Percentiles rank a stretch among this genome's conserved stretches.
These are phyloP conservation scores for Rhazya stricta DNA, from an alignment of 257 asterid species.

Conservation along the genomic window DNA sequence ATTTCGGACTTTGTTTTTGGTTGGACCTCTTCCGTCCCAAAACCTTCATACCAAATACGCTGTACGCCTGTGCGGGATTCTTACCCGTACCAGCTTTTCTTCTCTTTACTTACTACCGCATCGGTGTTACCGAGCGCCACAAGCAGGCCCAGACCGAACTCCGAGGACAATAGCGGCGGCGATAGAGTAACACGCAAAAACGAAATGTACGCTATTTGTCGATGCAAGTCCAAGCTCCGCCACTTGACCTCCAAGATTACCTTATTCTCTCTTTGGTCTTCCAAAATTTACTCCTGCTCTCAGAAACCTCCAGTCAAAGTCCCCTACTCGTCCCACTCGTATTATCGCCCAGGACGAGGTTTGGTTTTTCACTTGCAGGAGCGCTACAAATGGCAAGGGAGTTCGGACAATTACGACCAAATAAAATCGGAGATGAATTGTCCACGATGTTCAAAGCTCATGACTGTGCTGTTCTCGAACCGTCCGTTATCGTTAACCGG, in stretches of 20 bases:
- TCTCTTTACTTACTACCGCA: no score
- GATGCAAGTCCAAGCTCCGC: slow-evolving; percentile 48
- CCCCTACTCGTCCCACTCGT: slow-evolving; percentile 22
- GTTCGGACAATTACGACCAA: slow-evolving; percentile 66
- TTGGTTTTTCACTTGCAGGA: slow-evolving; percentile 47
- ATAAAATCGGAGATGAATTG: slow-evolving; percentile 73
- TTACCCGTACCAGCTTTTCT: no score
- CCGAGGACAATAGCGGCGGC: neutral
- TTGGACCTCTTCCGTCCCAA: no score
- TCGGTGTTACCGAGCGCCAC: neutral
- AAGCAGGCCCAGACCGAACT: neutral
- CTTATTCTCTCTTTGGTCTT: slow-evolving; percentile 13
- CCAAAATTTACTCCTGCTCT: slow-evolving; percentile 31
- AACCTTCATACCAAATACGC: no score
- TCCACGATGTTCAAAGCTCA: slow-evolving; percentile 70
- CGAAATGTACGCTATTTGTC: slow-evolving; percentile 45
- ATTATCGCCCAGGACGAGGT: slow-evolving; percentile 10
- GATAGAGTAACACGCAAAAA: neutral
- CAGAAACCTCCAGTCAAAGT: slow-evolving; percentile 25
- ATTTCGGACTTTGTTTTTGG: no score
- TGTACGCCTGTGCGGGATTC: no score
- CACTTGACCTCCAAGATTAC: slow-evolving; percentile 28
- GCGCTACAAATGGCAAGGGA: slow-evolving; percentile 73
- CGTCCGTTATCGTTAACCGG: slow-evolving; percentile 73
- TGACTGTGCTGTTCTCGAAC: slow-evolving; percentile 70